These are phyloP conservation scores for Geotrichum candidum DNA, from an alignment of 1,139 yeast genomes.

Conservation along the genomic window DNA sequence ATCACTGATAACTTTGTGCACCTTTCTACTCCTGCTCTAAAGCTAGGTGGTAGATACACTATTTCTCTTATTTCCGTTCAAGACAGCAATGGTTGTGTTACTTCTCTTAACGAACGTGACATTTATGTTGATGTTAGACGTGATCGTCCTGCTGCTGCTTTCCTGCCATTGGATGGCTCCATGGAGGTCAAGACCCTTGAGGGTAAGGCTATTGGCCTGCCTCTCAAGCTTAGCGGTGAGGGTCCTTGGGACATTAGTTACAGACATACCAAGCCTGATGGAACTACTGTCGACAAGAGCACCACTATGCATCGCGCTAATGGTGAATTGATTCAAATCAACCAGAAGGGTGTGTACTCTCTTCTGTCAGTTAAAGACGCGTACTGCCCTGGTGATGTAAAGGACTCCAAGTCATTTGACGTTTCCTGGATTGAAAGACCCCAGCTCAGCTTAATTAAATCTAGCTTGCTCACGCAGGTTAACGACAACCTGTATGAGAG, in stretches of 20 bases:
- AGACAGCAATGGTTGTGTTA: slow-evolving; percentile 72
- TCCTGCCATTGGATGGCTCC: slow-evolving; percentile 38
- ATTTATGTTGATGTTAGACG: slow-evolving; percentile 58
- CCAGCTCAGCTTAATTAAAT: slow-evolving; percentile 36
- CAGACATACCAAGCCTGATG: slow-evolving; percentile 21
- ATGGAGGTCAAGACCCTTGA: slow-evolving; percentile 37
- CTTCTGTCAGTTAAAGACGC: slow-evolving; percentile 56
- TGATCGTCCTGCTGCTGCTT: slow-evolving; percentile 55
- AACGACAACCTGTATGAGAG: slow-evolving; percentile 31
- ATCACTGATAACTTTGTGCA: slow-evolving; percentile 39
- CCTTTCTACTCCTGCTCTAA: slow-evolving; percentile 50
- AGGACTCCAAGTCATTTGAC: slow-evolving; percentile 22
- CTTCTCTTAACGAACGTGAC: slow-evolving; percentile 54
- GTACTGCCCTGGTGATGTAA: slow-evolving; percentile 61
- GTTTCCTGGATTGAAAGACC: slow-evolving; percentile 50
- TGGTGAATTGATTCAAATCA: slow-evolving; percentile 39
- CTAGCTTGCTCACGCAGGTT: slow-evolving; percentile 25
- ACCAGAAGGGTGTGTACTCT: slow-evolving; percentile 57
- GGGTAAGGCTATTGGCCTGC: slow-evolving; percentile 55
- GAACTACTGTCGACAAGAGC: slow-evolving; percentile 3
- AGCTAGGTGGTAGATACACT: slow-evolving; percentile 64
- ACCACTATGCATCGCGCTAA: slow-evolving; percentile 19
- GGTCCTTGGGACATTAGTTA: slow-evolving; percentile 47
- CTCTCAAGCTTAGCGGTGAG: slow-evolving; percentile 51
- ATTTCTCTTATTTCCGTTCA: slow-evolving; percentile 56